phyloP scores from a whole-genome alignment of 2,329 filamentous ascomycete genomes.

The Parafenestella ontariensis region DNA sequence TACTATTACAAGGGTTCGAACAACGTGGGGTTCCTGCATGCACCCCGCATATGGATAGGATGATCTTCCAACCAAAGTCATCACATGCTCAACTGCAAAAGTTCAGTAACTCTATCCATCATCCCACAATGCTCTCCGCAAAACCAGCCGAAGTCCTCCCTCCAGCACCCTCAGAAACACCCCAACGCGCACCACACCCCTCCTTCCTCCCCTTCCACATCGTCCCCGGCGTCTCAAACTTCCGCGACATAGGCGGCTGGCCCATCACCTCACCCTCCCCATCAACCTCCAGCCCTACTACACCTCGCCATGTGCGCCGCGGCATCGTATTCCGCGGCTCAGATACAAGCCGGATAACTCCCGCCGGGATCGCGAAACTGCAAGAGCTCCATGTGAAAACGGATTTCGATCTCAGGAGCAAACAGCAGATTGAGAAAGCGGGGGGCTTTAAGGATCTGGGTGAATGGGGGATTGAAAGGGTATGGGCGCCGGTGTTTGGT shows the following conservation, averaged over 20 bases:
- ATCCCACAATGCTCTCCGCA: slow-evolving; percentile 2
- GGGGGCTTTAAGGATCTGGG: slow-evolving; percentile 47
- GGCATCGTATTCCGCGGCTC: slow-evolving; percentile 70
- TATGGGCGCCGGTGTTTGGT: slow-evolving; percentile 70
- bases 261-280: slow-evolving; percentile 10
- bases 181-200: slow-evolving; percentile 11
- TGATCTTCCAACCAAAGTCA: too few relatives aligned
- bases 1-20: background rate
- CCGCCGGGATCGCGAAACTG: slow-evolving; percentile 17
- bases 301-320: slow-evolving; percentile 50
- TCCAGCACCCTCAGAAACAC: background rate
- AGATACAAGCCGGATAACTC: slow-evolving; percentile 57
- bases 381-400: slow-evolving; percentile 63
- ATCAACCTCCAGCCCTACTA: background rate
- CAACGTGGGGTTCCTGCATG: background rate
- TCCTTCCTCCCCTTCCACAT: slow-evolving; percentile 33
- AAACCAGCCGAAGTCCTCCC: slow-evolving; percentile 7
- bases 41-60: background rate
- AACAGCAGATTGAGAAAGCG: slow-evolving; percentile 61
- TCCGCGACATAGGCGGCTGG: slow-evolving; percentile 43
- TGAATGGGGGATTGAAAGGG: slow-evolving; percentile 51
- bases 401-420: slow-evolving; percentile 72
- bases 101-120: too few relatives aligned
- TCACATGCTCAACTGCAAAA: too few relatives aligned
- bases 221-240: slow-evolving; percentile 36